Conservation (phyloP, 129 eudicot genomes). For the Centaurea solstitialis region DNA sequence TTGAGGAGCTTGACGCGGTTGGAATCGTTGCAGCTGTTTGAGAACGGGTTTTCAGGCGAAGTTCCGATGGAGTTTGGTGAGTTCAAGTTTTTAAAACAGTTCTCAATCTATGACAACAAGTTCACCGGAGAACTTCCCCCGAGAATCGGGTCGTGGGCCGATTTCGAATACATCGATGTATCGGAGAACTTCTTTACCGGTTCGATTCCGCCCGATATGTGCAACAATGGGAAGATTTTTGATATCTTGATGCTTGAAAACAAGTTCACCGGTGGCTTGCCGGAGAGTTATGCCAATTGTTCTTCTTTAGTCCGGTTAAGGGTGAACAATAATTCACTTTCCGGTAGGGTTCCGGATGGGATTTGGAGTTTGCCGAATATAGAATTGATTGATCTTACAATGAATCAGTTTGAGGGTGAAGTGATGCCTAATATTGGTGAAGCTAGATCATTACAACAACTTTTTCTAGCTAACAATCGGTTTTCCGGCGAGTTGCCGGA, state of each 20-base stretch:
- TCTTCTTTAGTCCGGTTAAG: conserved; percentile 28
- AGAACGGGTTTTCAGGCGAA: conserved; percentile 53
- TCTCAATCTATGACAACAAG: conserved; percentile 53
- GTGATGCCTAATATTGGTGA: conserved; percentile 43
- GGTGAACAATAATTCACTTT: conserved; percentile 33
- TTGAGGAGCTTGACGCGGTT: conserved; percentile 33
- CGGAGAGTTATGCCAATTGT: conserved; percentile 34
- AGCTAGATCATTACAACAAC: conserved; percentile 51
- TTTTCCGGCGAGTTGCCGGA: conserved; percentile 60
- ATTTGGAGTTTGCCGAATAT: conserved; percentile 34
- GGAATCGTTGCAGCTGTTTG: conserved; percentile 53
- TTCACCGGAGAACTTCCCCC: conserved; percentile 56
- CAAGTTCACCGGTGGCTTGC: conserved; percentile 59
- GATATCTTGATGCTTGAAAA: conserved; percentile 55
- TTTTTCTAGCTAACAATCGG: conserved; percentile 47
- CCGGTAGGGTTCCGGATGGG: conserved; percentile 23
- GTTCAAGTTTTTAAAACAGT: conserved; percentile 42
- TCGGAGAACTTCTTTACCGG: conserved; percentile 53
- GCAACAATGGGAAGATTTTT: conserved; percentile 43
- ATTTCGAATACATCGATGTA: conserved; percentile 50
- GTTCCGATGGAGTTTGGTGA: conserved; percentile 63
- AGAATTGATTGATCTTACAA: conserved; percentile 31
- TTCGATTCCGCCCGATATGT: conserved; percentile 64
- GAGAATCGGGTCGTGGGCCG: conserved; percentile 62
- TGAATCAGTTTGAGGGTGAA: conserved; percentile 63